phyloP scores from a whole-genome alignment of 2,329 filamentous ascomycete genomes.

The Botrytis paeoniae region DNA sequence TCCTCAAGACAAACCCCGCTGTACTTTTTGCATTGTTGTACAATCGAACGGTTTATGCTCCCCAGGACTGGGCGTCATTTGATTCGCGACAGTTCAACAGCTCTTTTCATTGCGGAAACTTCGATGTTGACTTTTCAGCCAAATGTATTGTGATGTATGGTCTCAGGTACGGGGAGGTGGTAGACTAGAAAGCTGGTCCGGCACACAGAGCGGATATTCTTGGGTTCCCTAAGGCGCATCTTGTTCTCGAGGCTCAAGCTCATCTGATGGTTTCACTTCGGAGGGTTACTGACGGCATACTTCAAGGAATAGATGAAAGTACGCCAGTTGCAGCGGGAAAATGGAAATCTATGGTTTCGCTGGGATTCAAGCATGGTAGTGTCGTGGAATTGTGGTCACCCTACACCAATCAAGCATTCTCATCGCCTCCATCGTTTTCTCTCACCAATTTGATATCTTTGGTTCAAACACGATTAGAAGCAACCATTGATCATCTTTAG shows the following conservation, averaged over 20 bases:
- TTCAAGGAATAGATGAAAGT: conserved; percentile 7
- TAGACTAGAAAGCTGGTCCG: not conserved
- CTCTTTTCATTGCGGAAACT: not conserved
- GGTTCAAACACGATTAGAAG: not conserved
- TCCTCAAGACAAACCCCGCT: not conserved
- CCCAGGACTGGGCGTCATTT: not conserved
- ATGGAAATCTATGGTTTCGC: not conserved
- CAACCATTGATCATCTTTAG: conserved; percentile 18
- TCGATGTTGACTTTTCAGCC: not conserved
- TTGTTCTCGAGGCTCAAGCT: conserved; percentile 24
- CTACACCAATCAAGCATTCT: conserved; percentile 25
- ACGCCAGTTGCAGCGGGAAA: not conserved
- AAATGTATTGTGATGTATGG: conserved; percentile 19
- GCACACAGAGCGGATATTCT: conserved; percentile 19
- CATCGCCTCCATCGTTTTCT: conserved; percentile 19
- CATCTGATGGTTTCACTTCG: conserved; percentile 8
- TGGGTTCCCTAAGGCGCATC: conserved; percentile 21
- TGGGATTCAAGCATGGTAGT: not conserved
- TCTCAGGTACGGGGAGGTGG: conserved; percentile 15
- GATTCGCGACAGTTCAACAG: not conserved
- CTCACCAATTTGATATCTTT: conserved; percentile 8
- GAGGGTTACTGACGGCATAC: conserved; percentile 1
- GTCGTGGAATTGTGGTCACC: conserved; percentile 16
- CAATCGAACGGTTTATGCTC: not conserved
- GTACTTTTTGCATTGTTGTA: not conserved